phyloP scores from a whole-genome alignment of 2,329 filamentous ascomycete species.

The Epichloe gansuensis region DNA sequence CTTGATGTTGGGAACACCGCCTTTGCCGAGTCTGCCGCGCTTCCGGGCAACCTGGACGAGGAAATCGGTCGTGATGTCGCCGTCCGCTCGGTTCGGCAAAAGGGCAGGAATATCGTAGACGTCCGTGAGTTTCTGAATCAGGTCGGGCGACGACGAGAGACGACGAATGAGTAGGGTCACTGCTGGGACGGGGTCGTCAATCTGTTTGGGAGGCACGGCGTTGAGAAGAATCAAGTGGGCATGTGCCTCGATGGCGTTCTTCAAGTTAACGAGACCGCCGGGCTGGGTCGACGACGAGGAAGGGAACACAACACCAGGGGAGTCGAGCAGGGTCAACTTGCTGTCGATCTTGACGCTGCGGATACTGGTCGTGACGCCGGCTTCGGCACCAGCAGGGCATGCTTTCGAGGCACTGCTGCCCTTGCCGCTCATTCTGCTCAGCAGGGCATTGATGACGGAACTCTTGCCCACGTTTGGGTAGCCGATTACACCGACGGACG shows the following conservation, averaged over 20 bases:
- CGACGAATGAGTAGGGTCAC: constrained; percentile 74
- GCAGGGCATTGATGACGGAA: constrained; percentile 88
- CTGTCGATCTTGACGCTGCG: constrained; percentile 88
- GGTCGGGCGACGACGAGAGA: constrained; percentile 57
- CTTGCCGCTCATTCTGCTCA: constrained; percentile 59
- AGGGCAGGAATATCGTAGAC: constrained; percentile 78
- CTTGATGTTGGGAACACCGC: constrained; percentile 78
- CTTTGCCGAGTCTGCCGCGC: constrained; percentile 74
- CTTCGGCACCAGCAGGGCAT: constrained; percentile 82
- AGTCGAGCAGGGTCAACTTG: constrained; percentile 87
- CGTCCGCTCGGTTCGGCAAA: constrained; percentile 49
- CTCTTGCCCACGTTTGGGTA: constrained; percentile 96
- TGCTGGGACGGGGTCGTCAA: constrained; percentile 81
- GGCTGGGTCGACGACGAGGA: constrained; percentile 35
- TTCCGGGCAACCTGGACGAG: constrained; percentile 90
- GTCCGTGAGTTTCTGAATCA: constrained; percentile 66
- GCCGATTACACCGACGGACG: constrained; percentile 86
- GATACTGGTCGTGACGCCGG: constrained; percentile 79
- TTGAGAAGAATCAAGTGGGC: constrained; percentile 81
- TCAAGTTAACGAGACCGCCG: constrained; percentile 34
- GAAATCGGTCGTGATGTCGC: constrained; percentile 79
- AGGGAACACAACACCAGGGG: constrained; percentile 88
- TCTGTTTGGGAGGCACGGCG: constrained; percentile 84
- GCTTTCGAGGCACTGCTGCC: constrained; percentile 44
- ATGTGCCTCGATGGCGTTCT: constrained; percentile 58